Percentiles rank a stretch among this genome's conserved stretches.
These are phyloP conservation scores for Martiniozyma abietophila DNA, from an alignment of 805 yeast species.

Conservation along the genomic window DNA sequence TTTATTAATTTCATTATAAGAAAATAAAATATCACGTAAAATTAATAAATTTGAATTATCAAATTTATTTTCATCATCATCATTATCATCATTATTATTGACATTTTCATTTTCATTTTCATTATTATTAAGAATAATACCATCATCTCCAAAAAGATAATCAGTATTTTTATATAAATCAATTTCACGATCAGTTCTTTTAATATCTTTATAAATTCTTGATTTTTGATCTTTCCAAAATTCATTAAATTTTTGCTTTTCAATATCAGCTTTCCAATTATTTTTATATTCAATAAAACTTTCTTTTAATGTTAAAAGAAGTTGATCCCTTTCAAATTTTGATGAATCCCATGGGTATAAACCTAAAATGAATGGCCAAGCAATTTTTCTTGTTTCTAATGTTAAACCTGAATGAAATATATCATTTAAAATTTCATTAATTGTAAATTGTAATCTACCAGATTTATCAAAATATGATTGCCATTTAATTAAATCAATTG, in stretches of 20 bases:
- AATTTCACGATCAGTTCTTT: slow-evolving; percentile 78
- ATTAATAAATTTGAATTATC: slow-evolving; percentile 64
- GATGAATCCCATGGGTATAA: slow-evolving; percentile 89
- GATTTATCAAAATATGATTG: slow-evolving; percentile 66
- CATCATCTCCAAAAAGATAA: too few relatives aligned
- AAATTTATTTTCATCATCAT: slow-evolving; percentile 55
- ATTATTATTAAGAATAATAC: too few relatives aligned
- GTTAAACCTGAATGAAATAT: slow-evolving; percentile 86
- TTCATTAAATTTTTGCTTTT: slow-evolving; percentile 41
- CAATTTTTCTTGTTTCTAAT: slow-evolving; percentile 52
- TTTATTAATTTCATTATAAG: slow-evolving; percentile 76
- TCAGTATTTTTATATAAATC: slow-evolving; percentile 40
- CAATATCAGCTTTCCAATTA: slow-evolving; percentile 60
- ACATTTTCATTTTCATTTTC: slow-evolving; percentile 24
- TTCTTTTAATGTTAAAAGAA: slow-evolving; percentile 45
- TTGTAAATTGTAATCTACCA: slow-evolving; percentile 69
- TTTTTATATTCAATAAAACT: slow-evolving; percentile 45
- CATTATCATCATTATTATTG: slow-evolving; percentile 26
- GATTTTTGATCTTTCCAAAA: slow-evolving; percentile 86
- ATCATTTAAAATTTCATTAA: slow-evolving; percentile 66
- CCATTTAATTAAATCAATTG: slow-evolving; percentile 73
- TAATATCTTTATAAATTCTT: slow-evolving; percentile 88
- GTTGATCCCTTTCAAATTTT: slow-evolving; percentile 51
- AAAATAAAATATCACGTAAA: slow-evolving; percentile 69
- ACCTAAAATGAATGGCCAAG: slow-evolving; percentile 78